phyloP scores from a whole-genome alignment of 176 grass and related monocot genomes.

The Eragrostis curvula region DNA sequence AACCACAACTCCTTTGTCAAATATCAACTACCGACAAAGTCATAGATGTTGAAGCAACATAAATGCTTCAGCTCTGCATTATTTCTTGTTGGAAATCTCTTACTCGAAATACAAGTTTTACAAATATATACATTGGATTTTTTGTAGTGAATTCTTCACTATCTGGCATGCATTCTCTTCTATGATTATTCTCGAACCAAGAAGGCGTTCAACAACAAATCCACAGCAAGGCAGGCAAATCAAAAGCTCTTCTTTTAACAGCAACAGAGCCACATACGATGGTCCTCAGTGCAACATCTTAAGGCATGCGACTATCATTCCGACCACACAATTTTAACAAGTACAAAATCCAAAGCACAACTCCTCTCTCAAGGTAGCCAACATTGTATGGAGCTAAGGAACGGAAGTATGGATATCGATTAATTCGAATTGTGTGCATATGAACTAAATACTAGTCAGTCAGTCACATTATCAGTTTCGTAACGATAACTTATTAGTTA shows the following conservation, averaged over 20 bases:
- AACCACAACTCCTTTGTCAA: slow-evolving; percentile 11
- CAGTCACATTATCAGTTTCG: not conserved
- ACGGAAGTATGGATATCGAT: not conserved
- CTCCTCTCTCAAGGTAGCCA: not conserved
- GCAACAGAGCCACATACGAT: not conserved
- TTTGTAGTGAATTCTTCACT: not conserved
- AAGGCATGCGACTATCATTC: not conserved
- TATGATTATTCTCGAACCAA: not conserved
- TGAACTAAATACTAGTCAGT: not conserved
- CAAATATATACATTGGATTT: not conserved
- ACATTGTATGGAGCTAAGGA: not conserved
- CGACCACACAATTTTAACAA: not conserved
- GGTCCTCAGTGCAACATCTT: not conserved
- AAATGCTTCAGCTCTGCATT: not conserved
- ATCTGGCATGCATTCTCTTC: not conserved
- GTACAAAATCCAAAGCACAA: not conserved
- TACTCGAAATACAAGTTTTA: not conserved
- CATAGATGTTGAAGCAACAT: not conserved
- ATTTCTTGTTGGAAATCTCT: not conserved
- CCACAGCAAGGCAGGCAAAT: not conserved
- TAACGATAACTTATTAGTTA: not conserved
- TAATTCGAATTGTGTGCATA: not conserved
- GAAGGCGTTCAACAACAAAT: too few relatives aligned
- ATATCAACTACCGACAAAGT: not conserved
- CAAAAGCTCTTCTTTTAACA: not conserved